Evolutionary conservation across 257 asterid species (phyloP).

Genomic region (Nicotiana attenuata): DNA sequence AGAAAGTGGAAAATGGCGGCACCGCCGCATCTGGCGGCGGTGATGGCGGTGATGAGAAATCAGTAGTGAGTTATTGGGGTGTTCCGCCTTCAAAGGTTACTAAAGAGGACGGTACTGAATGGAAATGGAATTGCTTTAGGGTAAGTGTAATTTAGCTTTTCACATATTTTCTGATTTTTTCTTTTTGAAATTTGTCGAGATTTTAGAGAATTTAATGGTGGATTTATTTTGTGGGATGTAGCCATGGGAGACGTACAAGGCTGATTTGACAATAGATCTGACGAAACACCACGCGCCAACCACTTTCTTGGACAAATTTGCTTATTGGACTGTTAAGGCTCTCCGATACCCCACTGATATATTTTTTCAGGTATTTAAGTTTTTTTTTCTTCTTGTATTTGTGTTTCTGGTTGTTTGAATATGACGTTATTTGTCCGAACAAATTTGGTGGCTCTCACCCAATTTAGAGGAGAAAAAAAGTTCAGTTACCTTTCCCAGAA

Average conservation of each 20-base stretch:
- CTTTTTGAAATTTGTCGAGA: background rate
- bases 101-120: conserved; percentile 64
- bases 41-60: conserved; percentile 15
- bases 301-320: conserved; percentile 71
- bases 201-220: background rate
- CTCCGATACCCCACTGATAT: conserved; percentile 70
- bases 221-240: conserved; percentile 8
- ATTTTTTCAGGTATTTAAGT: conserved; percentile 57
- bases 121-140: conserved; percentile 76
- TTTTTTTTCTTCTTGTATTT: no score
- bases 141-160: conserved; percentile 23
- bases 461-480: no score
- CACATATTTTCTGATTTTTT: background rate
- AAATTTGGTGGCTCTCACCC: no score
- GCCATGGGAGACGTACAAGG: conserved; percentile 55
- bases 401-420: no score
- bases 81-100: conserved; percentile 42
- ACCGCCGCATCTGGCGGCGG: conserved; percentile 16
- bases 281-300: conserved; percentile 61
- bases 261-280: conserved; percentile 58
- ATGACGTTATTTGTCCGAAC: no score
- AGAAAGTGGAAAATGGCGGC: conserved; percentile 15
- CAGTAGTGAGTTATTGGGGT: conserved; percentile 67
- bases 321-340: conserved; percentile 60
- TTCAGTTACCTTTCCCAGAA: background rate